Conservation (phyloP, 2,329 filamentous ascomycete species). For the Calonectria hawksworthii region DNA sequence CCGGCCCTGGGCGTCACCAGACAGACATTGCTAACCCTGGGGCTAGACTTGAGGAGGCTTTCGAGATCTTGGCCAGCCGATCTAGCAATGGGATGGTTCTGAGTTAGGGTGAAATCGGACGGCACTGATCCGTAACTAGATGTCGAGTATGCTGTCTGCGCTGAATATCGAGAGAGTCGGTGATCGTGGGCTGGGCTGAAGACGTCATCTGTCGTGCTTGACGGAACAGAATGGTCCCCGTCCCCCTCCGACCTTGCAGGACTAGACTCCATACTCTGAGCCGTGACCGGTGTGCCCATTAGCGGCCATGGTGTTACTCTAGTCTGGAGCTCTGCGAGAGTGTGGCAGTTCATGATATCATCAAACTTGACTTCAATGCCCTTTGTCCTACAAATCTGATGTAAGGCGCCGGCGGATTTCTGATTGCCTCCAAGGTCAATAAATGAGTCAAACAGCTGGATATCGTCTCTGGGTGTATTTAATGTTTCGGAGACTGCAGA, state of each 20-base stretch:
- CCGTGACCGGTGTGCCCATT: neutral
- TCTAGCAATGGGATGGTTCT: conserved; percentile 9
- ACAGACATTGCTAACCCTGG: conserved; percentile 56
- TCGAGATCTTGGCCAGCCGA: conserved; percentile 46
- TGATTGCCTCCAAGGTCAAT: conserved; percentile 59
- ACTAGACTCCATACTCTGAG: neutral
- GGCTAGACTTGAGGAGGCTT: conserved; percentile 56
- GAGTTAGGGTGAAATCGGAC: neutral
- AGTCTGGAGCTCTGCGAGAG: conserved; percentile 61
- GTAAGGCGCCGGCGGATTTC: conserved; percentile 46
- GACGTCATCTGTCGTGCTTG: conserved; percentile 8
- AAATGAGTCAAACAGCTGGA: conserved; percentile 59
- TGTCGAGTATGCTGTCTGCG: conserved; percentile 17
- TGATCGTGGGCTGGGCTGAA: conserved; percentile 19
- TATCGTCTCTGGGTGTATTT: conserved; percentile 46
- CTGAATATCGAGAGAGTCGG: neutral
- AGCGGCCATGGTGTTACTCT: conserved; percentile 46
- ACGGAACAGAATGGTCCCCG: conserved; percentile 18
- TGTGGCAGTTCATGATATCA: conserved; percentile 60
- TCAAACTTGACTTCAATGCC: conserved; percentile 52
- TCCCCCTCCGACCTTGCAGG: neutral
- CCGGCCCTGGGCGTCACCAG: conserved; percentile 64
- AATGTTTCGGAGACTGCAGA: conserved; percentile 55
- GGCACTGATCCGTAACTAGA: conserved; percentile 33
- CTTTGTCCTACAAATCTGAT: conserved; percentile 33